Evolutionary conservation across 441 rosid species (phyloP).

Genomic region (Francoa sonchifolia): DNA sequence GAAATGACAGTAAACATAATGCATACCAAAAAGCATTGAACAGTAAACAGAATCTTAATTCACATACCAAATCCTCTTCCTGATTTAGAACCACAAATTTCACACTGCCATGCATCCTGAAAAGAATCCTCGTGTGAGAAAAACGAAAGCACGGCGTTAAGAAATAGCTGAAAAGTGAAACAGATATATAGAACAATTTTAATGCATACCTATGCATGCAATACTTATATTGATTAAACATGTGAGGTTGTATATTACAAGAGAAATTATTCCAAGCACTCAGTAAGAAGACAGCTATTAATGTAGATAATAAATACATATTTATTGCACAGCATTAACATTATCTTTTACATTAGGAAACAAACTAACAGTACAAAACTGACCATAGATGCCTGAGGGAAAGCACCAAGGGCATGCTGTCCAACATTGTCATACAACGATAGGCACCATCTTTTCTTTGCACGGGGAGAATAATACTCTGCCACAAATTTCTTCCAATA

Average conservation of each 20-base stretch:
- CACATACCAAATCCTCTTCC: conserved; percentile 98
- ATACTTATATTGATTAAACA: too few species aligned
- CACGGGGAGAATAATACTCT: conserved; percentile 90
- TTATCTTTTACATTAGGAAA: neutral
- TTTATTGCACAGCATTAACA: too few species aligned
- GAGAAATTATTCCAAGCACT: too few species aligned
- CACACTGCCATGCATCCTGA: conserved; percentile 99
- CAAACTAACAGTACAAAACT: conserved; percentile 16
- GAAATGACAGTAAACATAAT: too few species aligned
- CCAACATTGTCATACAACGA: conserved; percentile 84
- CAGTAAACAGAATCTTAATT: conserved; percentile 1
- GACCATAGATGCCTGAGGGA: conserved; percentile 94
- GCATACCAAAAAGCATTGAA: neutral
- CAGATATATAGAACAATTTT: neutral
- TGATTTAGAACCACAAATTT: conserved; percentile 77
- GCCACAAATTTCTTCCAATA: conserved; percentile 95
- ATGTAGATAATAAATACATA: too few species aligned
- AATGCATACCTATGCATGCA: neutral
- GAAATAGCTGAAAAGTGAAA: neutral
- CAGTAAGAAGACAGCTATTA: too few species aligned
- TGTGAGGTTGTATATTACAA: too few species aligned
- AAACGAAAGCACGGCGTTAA: too few species aligned
- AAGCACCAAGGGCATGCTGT: conserved; percentile 86
- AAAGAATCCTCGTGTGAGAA: conserved; percentile 1
- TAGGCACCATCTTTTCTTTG: conserved; percentile 96